Conservation (phyloP, 2,329 filamentous ascomycete genomes). For the Fusarium metavorans region DNA sequence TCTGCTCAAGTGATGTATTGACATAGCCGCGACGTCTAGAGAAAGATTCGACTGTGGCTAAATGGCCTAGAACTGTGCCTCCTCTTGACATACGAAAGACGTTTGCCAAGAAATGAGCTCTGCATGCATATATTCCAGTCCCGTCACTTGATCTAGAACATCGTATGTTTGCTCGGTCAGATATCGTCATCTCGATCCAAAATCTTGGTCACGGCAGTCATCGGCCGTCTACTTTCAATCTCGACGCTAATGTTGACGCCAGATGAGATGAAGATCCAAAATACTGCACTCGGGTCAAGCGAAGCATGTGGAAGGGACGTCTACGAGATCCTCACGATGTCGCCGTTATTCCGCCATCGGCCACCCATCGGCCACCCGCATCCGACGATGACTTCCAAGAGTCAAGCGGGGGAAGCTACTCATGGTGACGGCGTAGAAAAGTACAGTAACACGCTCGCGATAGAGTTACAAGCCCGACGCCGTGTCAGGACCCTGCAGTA, state of each 20-base stretch:
- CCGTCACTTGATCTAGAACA: not conserved
- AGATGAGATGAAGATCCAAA: not conserved
- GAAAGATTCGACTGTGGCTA: not conserved
- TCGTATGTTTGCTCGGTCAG: not conserved
- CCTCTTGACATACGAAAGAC: not conserved
- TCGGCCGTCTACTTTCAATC: not conserved
- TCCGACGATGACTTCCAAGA: not conserved
- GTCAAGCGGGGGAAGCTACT: not conserved
- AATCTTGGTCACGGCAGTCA: not conserved
- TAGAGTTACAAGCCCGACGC: constrained; percentile 16
- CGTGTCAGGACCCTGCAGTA: constrained; percentile 6
- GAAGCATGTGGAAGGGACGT: not conserved
- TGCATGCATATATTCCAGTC: not conserved
- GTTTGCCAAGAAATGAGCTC: not conserved
- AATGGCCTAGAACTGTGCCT: not conserved
- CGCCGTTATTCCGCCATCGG: not conserved
- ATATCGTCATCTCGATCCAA: not conserved
- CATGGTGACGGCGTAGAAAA: not conserved
- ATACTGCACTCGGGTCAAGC: not conserved
- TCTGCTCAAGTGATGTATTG: not conserved
- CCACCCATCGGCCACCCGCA: not conserved
- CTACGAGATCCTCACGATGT: not conserved
- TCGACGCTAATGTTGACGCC: not conserved
- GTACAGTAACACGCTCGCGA: constrained; percentile 11
- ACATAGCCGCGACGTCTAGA: not conserved